A percentile compares a stretch with the other conserved stretches of the same genome.
These are phyloP conservation scores for Neonectria coccinea DNA, from an alignment of 2,329 filamentous ascomycete genomes.

Conservation along the genomic window DNA sequence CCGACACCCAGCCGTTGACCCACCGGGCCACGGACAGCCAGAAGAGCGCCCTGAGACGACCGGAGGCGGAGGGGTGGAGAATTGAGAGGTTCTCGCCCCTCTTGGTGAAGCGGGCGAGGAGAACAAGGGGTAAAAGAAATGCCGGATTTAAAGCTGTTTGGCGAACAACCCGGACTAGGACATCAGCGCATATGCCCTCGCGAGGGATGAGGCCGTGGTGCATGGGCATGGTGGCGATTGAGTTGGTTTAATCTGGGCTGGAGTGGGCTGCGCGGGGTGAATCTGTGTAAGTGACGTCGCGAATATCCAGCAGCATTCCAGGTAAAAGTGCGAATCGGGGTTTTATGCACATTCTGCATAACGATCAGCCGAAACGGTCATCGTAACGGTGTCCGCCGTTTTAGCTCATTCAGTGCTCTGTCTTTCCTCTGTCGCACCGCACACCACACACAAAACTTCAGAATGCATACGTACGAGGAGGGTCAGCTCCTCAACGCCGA, in stretches of 20 bases:
- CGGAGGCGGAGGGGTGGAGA: constrained; percentile 63
- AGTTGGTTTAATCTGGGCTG: neutral
- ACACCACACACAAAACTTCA: no score
- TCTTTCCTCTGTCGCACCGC: no score
- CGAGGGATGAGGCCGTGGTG: constrained; percentile 66
- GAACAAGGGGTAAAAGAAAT: constrained; percentile 71
- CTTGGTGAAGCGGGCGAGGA: constrained; percentile 73
- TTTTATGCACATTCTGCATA: no score
- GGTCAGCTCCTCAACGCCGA: no score
- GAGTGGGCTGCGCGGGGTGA: neutral
- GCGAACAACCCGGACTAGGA: constrained; percentile 67
- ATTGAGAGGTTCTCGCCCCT: constrained; percentile 67
- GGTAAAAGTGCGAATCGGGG: no score
- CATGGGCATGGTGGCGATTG: constrained; percentile 50
- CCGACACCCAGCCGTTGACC: constrained; percentile 49
- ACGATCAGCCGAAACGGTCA: no score
- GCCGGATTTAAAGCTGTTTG: constrained; percentile 73
- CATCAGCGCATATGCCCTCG: constrained; percentile 71
- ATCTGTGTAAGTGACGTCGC: constrained; percentile 8
- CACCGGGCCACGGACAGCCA: constrained; percentile 46
- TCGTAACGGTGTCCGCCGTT: no score
- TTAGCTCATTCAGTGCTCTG: no score
- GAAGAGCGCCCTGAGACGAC: constrained; percentile 57
- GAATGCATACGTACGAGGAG: no score
- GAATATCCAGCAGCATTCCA: neutral